Evolutionary conservation across 202 grass and related monocot species (phyloP).

Genomic region (Elaeis oleifera): DNA sequence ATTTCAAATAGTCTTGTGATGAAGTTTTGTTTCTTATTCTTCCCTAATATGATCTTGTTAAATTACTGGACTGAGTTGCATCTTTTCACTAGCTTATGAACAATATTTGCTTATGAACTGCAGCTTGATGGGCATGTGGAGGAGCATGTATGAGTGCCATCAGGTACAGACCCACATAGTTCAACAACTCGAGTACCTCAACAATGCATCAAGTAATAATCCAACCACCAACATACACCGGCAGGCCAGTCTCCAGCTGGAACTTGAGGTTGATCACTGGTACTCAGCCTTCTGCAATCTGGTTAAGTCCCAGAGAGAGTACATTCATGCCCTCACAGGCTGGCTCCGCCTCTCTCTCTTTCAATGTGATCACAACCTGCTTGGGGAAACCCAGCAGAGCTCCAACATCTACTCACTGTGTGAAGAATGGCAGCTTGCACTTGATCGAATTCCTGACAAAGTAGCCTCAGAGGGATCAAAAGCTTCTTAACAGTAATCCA

Average conservation of each 20-base stretch:
- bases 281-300: slow-evolving; percentile 83
- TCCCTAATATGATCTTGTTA: too few relatives aligned
- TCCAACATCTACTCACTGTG: slow-evolving; percentile 80
- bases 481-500: slow-evolving; percentile 73
- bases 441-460: slow-evolving; percentile 86
- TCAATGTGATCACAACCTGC: slow-evolving; percentile 58
- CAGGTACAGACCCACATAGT: slow-evolving; percentile 98
- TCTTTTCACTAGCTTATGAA: slow-evolving; percentile 2
- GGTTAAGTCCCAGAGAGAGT: slow-evolving; percentile 79
- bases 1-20: too few relatives aligned
- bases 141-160: slow-evolving; percentile 97
- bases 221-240: slow-evolving; percentile 71
- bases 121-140: slow-evolving; percentile 98
- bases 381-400: slow-evolving; percentile 35
- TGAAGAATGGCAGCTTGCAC: slow-evolving; percentile 92
- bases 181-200: slow-evolving; percentile 81
- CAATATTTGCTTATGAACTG: slow-evolving; percentile 16
- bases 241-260: slow-evolving; percentile 77
- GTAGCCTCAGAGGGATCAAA: slow-evolving; percentile 91
- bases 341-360: slow-evolving; percentile 94
- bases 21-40: too few relatives aligned
- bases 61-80: too few relatives aligned
- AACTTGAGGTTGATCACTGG: slow-evolving; percentile 87
- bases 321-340: slow-evolving; percentile 83
- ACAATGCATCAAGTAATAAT: slow-evolving; percentile 44